Conservation (phyloP, 164 flowering plant genomes). For the Kalanchoe fedtschenkoi region DNA sequence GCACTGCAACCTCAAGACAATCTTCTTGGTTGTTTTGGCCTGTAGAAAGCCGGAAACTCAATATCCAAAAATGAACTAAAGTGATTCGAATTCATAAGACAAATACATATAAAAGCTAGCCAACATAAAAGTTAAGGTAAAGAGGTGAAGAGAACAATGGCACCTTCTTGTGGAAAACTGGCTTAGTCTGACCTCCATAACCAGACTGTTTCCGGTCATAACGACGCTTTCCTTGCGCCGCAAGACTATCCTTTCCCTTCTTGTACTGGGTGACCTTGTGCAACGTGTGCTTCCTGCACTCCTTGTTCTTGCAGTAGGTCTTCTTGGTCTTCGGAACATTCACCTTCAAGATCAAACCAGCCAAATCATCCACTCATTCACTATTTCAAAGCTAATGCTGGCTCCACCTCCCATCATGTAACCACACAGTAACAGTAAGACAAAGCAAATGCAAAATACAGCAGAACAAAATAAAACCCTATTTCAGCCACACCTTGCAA, state of each 20-base stretch:
- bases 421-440: too few species aligned
- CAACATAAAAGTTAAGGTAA: not conserved
- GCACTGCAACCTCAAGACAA: slow-evolving; percentile 57
- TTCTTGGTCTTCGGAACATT: slow-evolving; percentile 60
- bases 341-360: slow-evolving; percentile 24
- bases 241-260: slow-evolving; percentile 51
- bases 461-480: too few species aligned
- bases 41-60: slow-evolving; percentile 6
- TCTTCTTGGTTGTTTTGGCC: slow-evolving; percentile 65
- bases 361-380: not conserved
- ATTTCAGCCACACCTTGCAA: too few species aligned
- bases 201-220: slow-evolving; percentile 57
- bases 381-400: too few species aligned
- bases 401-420: too few species aligned
- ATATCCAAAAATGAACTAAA: not conserved
- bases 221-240: slow-evolving; percentile 52
- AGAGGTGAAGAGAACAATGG: not conserved
- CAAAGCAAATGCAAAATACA: too few species aligned
- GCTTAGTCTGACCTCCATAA: slow-evolving; percentile 61
- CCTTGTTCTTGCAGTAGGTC: slow-evolving; percentile 58
- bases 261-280: slow-evolving; percentile 61
- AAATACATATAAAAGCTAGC: not conserved
- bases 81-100: not conserved
- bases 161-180: slow-evolving; percentile 68
- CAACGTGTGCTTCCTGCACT: slow-evolving; percentile 53